Percentiles rank a stretch among this genome's conserved stretches.
phyloP scores from a whole-genome alignment of 495 filamentous ascomycete species.

The Neurospora intermedia region DNA sequence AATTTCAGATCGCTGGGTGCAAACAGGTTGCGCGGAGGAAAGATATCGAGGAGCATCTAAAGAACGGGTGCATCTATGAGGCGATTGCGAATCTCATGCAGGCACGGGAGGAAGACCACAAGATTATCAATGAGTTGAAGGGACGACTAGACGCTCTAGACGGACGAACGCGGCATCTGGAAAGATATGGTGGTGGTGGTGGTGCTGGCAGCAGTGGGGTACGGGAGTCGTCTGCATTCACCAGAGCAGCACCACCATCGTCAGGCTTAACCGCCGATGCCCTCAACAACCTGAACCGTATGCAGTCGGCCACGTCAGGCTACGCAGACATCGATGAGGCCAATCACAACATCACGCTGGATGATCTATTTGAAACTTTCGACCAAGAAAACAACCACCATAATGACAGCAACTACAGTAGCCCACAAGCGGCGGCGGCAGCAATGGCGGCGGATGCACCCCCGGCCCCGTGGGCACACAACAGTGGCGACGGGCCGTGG shows the following conservation, averaged over 20 bases:
- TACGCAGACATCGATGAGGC: background rate
- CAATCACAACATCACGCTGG: background rate
- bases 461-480: background rate
- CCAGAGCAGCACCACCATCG: background rate
- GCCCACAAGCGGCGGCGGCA: background rate
- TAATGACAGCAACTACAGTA: conserved; percentile 5
- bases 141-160: conserved; percentile 10
- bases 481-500: background rate
- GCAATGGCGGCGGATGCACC: conserved; percentile 2
- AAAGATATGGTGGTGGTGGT: background rate
- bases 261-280: background rate
- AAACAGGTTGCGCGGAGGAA: conserved; percentile 18
- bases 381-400: conserved; percentile 3
- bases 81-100: conserved; percentile 13
- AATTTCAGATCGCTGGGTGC: conserved; percentile 34
- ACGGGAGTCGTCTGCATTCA: background rate
- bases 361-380: background rate
- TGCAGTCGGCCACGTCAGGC: background rate
- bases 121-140: conserved; percentile 17
- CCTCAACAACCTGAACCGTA: background rate
- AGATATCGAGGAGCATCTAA: conserved; percentile 21
- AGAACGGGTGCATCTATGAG: conserved; percentile 17
- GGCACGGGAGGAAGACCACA: conserved; percentile 15
- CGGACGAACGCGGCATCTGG: background rate
- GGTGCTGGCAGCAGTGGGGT: background rate